Conservation (phyloP, 2,329 filamentous ascomycete genomes). For the Penicillium hesseltinei region DNA sequence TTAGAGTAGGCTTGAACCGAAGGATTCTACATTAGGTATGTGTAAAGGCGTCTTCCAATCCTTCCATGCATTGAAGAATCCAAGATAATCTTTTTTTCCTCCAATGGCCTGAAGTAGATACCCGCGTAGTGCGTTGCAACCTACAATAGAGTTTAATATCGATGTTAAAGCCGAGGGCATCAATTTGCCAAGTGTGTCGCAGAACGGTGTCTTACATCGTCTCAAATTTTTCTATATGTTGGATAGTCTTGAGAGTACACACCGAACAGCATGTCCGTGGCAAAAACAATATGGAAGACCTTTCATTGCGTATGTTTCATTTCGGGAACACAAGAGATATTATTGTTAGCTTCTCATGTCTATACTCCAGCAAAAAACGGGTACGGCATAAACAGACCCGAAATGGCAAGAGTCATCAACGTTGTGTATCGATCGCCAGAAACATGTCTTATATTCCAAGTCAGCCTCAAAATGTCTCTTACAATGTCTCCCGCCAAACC, state of each 20-base stretch:
- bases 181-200: background rate
- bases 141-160: background rate
- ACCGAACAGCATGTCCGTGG: background rate
- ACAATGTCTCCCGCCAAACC: background rate
- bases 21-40: background rate
- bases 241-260: background rate
- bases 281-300: background rate
- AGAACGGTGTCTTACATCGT: background rate
- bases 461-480: conserved; percentile 8
- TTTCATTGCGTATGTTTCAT: background rate
- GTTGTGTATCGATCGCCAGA: background rate
- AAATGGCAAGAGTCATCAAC: background rate
- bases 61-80: background rate
- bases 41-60: background rate
- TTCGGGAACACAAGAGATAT: background rate
- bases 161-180: background rate
- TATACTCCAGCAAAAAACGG: background rate
- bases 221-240: background rate
- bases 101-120: background rate
- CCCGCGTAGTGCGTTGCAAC: background rate
- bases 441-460: background rate
- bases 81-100: background rate
- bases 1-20: background rate
- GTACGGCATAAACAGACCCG: background rate
- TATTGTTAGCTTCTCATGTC: background rate